Evolutionary conservation across 2,329 filamentous ascomycete genomes (phyloP).

Genomic region (Ceratocystiopsis sp.): DNA sequence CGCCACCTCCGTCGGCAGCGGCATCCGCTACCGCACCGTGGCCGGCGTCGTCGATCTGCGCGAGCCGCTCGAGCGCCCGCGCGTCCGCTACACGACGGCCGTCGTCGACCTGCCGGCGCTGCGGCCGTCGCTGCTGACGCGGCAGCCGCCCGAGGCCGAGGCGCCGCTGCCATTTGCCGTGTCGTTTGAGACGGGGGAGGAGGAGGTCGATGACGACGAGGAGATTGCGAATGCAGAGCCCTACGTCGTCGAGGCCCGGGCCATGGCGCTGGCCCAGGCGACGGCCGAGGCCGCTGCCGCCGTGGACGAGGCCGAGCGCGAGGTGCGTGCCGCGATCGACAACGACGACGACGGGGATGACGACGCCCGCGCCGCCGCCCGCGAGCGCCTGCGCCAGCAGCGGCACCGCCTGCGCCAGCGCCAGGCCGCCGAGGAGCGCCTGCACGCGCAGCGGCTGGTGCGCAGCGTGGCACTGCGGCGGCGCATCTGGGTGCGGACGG

Average conservation of each 20-base stretch:
- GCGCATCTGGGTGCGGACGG: not conserved
- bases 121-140: conserved; percentile 1
- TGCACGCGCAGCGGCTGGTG: not conserved
- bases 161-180: no score
- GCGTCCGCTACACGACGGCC: not conserved
- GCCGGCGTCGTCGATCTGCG: conserved; percentile 23
- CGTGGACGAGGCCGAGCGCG: no score
- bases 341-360: no score
- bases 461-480: conserved; percentile 1
- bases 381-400: no score
- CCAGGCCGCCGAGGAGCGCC: not conserved
- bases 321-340: no score
- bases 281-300: no score
- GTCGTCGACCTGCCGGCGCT: conserved; percentile 3
- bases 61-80: conserved; percentile 7
- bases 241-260: not conserved
- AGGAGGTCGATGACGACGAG: not conserved
- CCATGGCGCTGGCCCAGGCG: no score
- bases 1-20: no score
- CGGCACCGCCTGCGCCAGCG: no score
- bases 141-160: not conserved
- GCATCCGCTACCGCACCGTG: conserved; percentile 18
- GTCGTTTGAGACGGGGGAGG: no score
- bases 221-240: no score
- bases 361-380: no score